phyloP scores from a whole-genome alignment of 2,329 filamentous ascomycete species.

The Epichloe typhina region DNA sequence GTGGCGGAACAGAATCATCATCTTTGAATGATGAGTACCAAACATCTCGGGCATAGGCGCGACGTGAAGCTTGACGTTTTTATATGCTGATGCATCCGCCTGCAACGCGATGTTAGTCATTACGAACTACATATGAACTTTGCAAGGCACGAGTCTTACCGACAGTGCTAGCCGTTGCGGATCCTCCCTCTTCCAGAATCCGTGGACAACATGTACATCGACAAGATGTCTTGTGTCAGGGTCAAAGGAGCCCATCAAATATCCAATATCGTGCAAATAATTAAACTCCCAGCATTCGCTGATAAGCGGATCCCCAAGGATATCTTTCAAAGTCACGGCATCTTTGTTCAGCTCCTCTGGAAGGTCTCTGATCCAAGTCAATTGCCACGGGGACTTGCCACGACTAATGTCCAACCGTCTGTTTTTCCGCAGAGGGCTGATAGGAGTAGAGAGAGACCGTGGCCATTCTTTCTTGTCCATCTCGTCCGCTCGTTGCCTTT shows the following conservation, averaged over 20 bases:
- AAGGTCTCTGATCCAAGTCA: constrained; percentile 57
- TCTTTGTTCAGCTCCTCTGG: constrained; percentile 47
- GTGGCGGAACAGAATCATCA: constrained; percentile 70
- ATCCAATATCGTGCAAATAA: constrained; percentile 47
- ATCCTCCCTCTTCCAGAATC: constrained; percentile 56
- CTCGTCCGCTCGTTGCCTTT: constrained; percentile 16
- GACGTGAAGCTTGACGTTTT: constrained; percentile 56
- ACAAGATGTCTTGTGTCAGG: constrained; percentile 34
- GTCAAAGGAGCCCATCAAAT: constrained; percentile 42
- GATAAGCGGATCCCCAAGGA: constrained; percentile 64
- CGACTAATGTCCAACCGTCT: constrained; percentile 8
- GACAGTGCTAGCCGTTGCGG: constrained; percentile 40
- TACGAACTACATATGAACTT: not conserved
- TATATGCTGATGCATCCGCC: constrained; percentile 35
- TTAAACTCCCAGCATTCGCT: constrained; percentile 61
- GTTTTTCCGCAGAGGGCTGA: constrained; percentile 33
- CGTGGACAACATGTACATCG: constrained; percentile 43
- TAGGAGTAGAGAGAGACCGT: constrained; percentile 22
- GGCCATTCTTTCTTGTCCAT: not conserved
- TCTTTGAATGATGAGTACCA: constrained; percentile 77
- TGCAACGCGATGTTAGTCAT: constrained; percentile 6
- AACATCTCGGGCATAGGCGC: constrained; percentile 76
- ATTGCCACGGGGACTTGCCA: constrained; percentile 52
- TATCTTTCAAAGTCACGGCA: constrained; percentile 49
- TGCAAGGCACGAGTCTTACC: constrained; percentile 25